These are phyloP conservation scores for Lactarius deliciosus DNA, from an alignment of 768 basidiomycete species.

Conservation along the genomic window DNA sequence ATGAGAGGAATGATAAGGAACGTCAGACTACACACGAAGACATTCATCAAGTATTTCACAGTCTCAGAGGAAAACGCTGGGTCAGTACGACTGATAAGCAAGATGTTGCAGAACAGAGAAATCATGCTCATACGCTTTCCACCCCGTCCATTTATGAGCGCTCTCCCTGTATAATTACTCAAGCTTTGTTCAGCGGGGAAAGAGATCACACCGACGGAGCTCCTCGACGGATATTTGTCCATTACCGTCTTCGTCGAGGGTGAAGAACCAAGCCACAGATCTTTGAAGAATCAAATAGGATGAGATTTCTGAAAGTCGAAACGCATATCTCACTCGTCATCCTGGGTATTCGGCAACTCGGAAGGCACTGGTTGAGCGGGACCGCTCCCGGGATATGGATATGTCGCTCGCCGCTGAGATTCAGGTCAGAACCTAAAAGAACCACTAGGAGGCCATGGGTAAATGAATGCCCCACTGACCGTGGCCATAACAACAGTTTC, in stretches of 20 bases:
- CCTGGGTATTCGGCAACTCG: background rate
- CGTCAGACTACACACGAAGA: background rate
- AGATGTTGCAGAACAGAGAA: background rate
- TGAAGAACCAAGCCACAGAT: background rate
- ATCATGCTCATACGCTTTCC: background rate
- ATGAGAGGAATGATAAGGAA: background rate
- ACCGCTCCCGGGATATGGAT: background rate
- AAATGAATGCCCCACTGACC: background rate
- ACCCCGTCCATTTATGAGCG: slow-evolving; percentile 7
- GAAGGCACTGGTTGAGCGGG: background rate
- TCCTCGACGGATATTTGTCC: slow-evolving; percentile 12
- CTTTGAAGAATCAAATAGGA: background rate
- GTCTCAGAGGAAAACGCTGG: slow-evolving; percentile 3
- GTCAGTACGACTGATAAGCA: background rate
- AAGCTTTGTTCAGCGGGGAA: background rate
- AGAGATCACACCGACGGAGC: slow-evolving; percentile 2
- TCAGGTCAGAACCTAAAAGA: background rate
- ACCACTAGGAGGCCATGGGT: background rate
- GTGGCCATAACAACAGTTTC: background rate
- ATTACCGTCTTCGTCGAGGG: slow-evolving; percentile 12
- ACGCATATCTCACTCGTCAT: slow-evolving; percentile 5
- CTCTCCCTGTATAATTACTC: slow-evolving; percentile 1
- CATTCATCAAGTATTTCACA: slow-evolving; percentile 12
- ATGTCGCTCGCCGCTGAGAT: background rate
- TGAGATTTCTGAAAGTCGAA: background rate